Percentiles rank a stretch among this genome's conserved stretches.
phyloP scores from a whole-genome alignment of 192 early-diverging fungal genomes.

The Backusella tuberculispora region DNA sequence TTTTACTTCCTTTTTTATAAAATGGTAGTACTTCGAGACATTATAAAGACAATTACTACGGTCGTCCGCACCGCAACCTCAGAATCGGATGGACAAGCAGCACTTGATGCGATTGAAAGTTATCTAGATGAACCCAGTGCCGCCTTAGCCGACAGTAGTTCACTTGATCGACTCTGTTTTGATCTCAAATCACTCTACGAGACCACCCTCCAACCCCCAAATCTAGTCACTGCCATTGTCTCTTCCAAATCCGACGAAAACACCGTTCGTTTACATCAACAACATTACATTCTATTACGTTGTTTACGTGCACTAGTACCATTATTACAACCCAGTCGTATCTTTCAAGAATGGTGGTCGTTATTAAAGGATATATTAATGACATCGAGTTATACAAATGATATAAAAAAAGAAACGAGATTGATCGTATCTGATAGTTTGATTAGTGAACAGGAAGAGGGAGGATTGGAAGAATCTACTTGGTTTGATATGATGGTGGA shows the following conservation, averaged over 20 bases:
- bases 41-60: slow-evolving; percentile 6
- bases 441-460: slow-evolving; percentile 29
- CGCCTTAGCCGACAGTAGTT: background rate
- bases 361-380: slow-evolving; percentile 35
- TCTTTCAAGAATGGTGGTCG: slow-evolving; percentile 33
- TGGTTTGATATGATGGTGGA: slow-evolving; percentile 32
- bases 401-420: slow-evolving; percentile 33
- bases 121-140: slow-evolving; percentile 38
- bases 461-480: background rate
- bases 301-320: slow-evolving; percentile 31
- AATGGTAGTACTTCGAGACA: slow-evolving; percentile 21
- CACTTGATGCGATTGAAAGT: slow-evolving; percentile 37
- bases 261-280: slow-evolving; percentile 16
- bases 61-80: slow-evolving; percentile 11
- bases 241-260: slow-evolving; percentile 22
- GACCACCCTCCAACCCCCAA: background rate
- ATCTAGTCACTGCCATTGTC: slow-evolving; percentile 15
- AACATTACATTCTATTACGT: slow-evolving; percentile 34
- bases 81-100: slow-evolving; percentile 26
- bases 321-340: slow-evolving; percentile 23
- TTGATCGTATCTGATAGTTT: slow-evolving; percentile 35
- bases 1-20: background rate
- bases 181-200: slow-evolving; percentile 30
- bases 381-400: slow-evolving; percentile 30
- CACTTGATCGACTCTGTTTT: slow-evolving; percentile 35